Base-by-base conservation (phyloP, 306 rosid genomes). In the Quercus dentata region DNA sequence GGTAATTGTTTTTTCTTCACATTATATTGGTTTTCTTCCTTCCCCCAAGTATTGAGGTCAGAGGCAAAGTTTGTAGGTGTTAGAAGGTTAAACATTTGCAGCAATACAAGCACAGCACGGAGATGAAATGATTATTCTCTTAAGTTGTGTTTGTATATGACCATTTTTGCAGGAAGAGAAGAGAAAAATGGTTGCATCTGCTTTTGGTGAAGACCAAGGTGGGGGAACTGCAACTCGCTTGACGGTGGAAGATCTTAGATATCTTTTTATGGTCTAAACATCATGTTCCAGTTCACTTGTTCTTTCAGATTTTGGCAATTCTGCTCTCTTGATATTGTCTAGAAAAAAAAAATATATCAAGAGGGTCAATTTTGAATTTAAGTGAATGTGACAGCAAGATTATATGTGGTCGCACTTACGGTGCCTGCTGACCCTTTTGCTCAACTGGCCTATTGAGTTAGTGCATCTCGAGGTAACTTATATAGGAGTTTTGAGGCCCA, bases 121-220 rank as follows among this genome's bases (percentile, higher is more conserved):
- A 49, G 57, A 23, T 28, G 81, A n/a, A 65, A 68, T 59, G 61
- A 23, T 21, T 20, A 55, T 75, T 28, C 62, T 83, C 78, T 84
- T 82, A 73, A 74, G 76, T 19, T 62, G 68, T 30, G 56, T 27
- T 30, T 63, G 33, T 83, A 73, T 71, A 83, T 76, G 76, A 67
- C 63, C 72, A 38, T 83, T 76, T 73, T 70, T 82, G 79, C 91
- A 95, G 99, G 99, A 93, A 54, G 97, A 95, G 74, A 95, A 93
- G 91, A 87, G 92, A 81, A 93, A 93, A 85, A 93, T 95, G 98
- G 99, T 93, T 67, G 99, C 98, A 64, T 93, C 98, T 64, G 98
- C 99, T 74, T 95, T 95, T 83, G 98, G 97, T 64, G 99, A 93
- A 91, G 99, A 95, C 62, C 92, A 90, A 41, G 79, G 88, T 23